phyloP scores from a whole-genome alignment of 148 eudicot species.

The Bassia scoparia region DNA sequence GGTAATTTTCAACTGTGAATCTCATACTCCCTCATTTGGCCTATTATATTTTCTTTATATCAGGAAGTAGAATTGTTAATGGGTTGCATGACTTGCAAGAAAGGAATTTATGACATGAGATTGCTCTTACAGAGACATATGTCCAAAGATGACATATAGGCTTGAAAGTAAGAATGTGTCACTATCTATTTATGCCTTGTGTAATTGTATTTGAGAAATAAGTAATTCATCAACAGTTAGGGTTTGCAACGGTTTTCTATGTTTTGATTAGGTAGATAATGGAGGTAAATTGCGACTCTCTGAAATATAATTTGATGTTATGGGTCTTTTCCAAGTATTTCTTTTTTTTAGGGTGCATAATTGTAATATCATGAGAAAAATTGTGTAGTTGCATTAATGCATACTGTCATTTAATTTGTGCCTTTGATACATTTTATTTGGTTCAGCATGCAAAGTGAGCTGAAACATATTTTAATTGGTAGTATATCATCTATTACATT shows the following conservation, averaged over 20 bases:
- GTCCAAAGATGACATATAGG: no score
- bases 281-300: background rate
- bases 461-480: background rate
- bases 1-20: constrained; percentile 35
- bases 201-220: background rate
- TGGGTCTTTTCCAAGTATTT: background rate
- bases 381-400: background rate
- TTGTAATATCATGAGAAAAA: no score
- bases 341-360: background rate
- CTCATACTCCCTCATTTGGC: no score
- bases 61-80: background rate
- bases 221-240: background rate
- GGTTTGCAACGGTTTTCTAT: no score
- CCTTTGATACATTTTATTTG: background rate
- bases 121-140: background rate
- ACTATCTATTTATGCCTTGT: background rate
- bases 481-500: background rate
- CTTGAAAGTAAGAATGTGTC: background rate
- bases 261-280: background rate
- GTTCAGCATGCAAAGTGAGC: constrained; percentile 1
- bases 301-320: background rate
- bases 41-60: background rate
- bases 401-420: background rate
- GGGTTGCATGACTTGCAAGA: background rate
- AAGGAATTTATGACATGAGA: background rate